Percentiles rank a stretch among this genome's conserved stretches.
These are phyloP conservation scores for Penicillium simplicissimum DNA, from an alignment of 495 filamentous ascomycete genomes.

Conservation along the genomic window DNA sequence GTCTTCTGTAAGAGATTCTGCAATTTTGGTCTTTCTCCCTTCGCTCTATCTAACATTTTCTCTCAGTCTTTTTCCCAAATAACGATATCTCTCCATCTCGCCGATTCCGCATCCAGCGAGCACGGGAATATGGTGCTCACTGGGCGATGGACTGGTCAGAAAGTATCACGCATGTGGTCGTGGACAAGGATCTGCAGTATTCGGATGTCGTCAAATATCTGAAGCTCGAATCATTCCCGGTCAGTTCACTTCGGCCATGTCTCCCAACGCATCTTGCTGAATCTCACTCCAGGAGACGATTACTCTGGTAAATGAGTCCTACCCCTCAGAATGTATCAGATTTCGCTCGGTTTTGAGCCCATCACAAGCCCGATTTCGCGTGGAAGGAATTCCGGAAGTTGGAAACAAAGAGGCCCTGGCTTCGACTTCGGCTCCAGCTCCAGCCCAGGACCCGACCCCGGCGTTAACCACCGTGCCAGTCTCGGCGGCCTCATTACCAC, in stretches of 20 bases:
- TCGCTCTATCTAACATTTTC: conserved; percentile 5
- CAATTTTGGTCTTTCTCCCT: background rate
- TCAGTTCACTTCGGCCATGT: conserved; percentile 30
- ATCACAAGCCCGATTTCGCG: conserved; percentile 58
- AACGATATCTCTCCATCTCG: conserved; percentile 67
- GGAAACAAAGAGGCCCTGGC: conserved; percentile 4
- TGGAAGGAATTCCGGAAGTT: conserved; percentile 42
- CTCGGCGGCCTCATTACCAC: conserved; percentile 21
- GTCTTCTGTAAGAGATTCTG: conserved; percentile 55
- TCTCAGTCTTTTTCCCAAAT: conserved; percentile 74
- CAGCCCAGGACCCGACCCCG: background rate
- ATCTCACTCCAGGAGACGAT: conserved; percentile 45
- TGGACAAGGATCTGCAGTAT: conserved; percentile 69
- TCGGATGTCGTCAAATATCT: conserved; percentile 64
- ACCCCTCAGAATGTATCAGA: conserved; percentile 75
- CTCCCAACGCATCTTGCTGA: conserved; percentile 26
- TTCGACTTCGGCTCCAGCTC: background rate
- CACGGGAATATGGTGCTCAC: conserved; percentile 71
- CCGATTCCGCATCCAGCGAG: conserved; percentile 69
- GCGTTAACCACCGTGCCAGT: background rate
- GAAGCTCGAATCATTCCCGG: conserved; percentile 49
- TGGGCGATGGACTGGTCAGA: conserved; percentile 58
- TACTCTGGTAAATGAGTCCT: conserved; percentile 72
- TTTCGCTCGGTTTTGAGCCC: conserved; percentile 59
- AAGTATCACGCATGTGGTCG: conserved; percentile 72